Evolutionary conservation across 73 alveolate genomes (phyloP), one percentile per base, ranked within the genome.

Genomic region (Tetrahymena thermophila): DNA sequence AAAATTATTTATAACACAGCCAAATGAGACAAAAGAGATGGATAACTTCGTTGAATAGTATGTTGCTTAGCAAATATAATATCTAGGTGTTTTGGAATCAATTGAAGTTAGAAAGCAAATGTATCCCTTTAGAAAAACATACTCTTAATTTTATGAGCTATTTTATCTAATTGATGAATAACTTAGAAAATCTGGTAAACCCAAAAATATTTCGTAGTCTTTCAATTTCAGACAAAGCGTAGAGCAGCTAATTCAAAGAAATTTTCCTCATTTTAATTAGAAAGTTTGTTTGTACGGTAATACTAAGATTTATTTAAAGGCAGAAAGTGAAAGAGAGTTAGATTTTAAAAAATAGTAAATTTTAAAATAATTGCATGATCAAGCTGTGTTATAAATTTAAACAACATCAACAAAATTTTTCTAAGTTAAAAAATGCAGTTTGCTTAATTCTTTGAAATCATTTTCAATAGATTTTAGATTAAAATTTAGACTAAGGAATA

Each of bases 31-130:
- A 85, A 98, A 98, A 96, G 85, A 95, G 43, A 94, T 95, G 37
- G 95, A 96, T 40, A 8, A 35, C 10, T 97, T 97, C 93, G 95
- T n/a, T n/a, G 96, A 95, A 94, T 96, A 97, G 31, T 96, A 96
- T 97, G 93, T 98, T 94, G 96, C 98, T 34, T 96, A 96, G 35
- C 97, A 98, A 96, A 98, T 98, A 58, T 97, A 98, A 57, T 98
- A 98, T 96, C 97, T 98, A 99, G 99, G 99, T 35, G 99, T 98
- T 55, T 96, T 98, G 42, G 99, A 98, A 95, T 96, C 99, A 13
- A 98, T 98, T 37, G 98, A 98, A 94, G 98, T 98, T 16, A 97
- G 98, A 94, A 98, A 98, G 96, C 97, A 98, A 93, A 98, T 98
- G 89, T 98, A 85, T 95, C 99, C 99, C 23, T 98, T 97, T 93